These are phyloP conservation scores for Orbilia blumenaviensis DNA, from an alignment of 2,329 filamentous ascomycete species.

Conservation along the genomic window DNA sequence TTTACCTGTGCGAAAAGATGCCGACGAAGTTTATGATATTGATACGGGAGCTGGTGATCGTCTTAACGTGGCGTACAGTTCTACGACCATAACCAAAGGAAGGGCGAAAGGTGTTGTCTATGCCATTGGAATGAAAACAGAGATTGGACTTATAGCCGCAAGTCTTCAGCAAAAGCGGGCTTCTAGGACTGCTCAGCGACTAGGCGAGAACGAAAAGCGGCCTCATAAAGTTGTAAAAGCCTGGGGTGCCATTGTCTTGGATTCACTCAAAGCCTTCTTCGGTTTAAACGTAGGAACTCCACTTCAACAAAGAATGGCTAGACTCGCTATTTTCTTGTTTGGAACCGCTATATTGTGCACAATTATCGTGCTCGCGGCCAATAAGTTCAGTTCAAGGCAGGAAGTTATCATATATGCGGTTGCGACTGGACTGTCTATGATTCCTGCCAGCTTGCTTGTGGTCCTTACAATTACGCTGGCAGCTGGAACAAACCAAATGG, in stretches of 20 bases:
- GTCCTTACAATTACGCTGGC: constrained; percentile 75
- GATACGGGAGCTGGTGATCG: constrained; percentile 70
- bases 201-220: constrained; percentile 63
- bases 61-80: constrained; percentile 70
- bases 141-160: constrained; percentile 72
- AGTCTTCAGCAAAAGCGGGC: constrained; percentile 69
- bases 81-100: constrained; percentile 71
- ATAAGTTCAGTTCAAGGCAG: constrained; percentile 66
- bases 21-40: constrained; percentile 64
- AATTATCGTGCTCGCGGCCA: constrained; percentile 74
- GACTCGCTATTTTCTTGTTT: constrained; percentile 73
- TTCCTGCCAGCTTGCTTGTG: constrained; percentile 71
- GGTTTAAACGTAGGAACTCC: constrained; percentile 75
- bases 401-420: constrained; percentile 74
- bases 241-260: constrained; percentile 65
- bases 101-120: constrained; percentile 71
- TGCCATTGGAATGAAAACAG: constrained; percentile 70
- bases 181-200: constrained; percentile 66
- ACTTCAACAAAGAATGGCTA: constrained; percentile 73
- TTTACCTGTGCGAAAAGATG: constrained; percentile 67
- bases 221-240: constrained; percentile 66
- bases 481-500: constrained; percentile 69
- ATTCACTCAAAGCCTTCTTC: constrained; percentile 71
- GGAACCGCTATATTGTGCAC: constrained; percentile 72
- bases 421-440: constrained; percentile 69